Base-by-base conservation (phyloP, 495 filamentous ascomycete species). In the Hyphodiscus hymeniophilus region DNA sequence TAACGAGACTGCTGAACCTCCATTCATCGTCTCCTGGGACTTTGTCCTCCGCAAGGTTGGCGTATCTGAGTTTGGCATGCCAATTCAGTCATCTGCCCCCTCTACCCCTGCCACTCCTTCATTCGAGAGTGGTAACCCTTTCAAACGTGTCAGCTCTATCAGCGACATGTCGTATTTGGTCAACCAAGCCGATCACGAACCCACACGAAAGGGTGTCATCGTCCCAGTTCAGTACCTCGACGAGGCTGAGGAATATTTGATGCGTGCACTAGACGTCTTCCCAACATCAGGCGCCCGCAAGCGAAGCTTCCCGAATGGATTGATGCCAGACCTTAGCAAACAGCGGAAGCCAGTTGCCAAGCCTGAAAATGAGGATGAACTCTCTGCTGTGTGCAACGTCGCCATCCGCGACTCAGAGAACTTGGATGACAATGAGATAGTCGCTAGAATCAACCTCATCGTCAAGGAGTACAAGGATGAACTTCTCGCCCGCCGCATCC, bases 91-190 rank as follows among this genome's bases (percentile, higher is more conserved):
- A 7, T 79, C 79, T 6, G 74, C 82, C 45, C 83, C 91, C 35
- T 91, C 89, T 0, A 84, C 89, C 2, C 94, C 92, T 1, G 80
- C 84, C 38, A 97, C 92, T 0, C 92, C 92, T 13, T 80, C 73
- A 7, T 62, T 68, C 16, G 74, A 82, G 53, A 64, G 65, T 44
- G 60, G 70, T 32, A 73, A 74, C 61, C 73, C 72, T 38, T 90
- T 86, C 66, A 82, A 84, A 67, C 77, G 89, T 31, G 83, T 97
- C 57, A 80, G 79, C 65, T 97, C 94, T 30, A 94, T 97, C 67
- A 94, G 88, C 63, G 92, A 98, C 64, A 89, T 98, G 84, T 84
- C 87, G 7, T 94, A 91, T 63, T 65, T 96, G 33, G 70, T 82
- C 24, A 74, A 75, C 24, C 77, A 81, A 51, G 71, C 76, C 12